Conservation (phyloP, 768 basidiomycete genomes). For the Hebeloma cylindrosporum region DNA sequence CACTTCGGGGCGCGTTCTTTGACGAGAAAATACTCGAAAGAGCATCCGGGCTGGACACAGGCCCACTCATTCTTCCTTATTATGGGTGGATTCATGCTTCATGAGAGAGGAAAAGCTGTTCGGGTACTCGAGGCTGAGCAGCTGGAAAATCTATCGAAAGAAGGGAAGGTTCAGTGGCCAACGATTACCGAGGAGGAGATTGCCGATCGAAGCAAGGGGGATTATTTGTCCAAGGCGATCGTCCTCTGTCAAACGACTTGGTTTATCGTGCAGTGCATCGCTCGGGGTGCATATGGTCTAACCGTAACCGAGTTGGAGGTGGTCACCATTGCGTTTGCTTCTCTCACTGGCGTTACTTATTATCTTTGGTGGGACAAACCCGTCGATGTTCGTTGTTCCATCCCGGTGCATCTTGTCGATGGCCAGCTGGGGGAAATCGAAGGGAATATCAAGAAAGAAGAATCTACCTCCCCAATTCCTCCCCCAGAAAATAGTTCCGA, state of each 20-base stretch:
- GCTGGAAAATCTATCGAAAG: slow-evolving; percentile 1
- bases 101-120: slow-evolving; percentile 3
- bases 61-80: slow-evolving; percentile 14
- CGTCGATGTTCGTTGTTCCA: slow-evolving; percentile 11
- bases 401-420: slow-evolving; percentile 5
- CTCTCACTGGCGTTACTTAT: slow-evolving; percentile 14
- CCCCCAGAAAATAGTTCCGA: no score
- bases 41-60: slow-evolving; percentile 15
- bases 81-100: slow-evolving; percentile 22
- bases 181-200: slow-evolving; percentile 11
- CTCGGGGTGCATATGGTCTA: slow-evolving; percentile 12
- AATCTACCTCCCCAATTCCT: no score
- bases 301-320: slow-evolving; percentile 19
- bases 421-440: no score
- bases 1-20: slow-evolving; percentile 18
- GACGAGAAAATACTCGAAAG: background rate
- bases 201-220: slow-evolving; percentile 17
- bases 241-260: slow-evolving; percentile 18
- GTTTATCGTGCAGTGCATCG: slow-evolving; percentile 19
- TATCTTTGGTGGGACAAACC: slow-evolving; percentile 21
- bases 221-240: slow-evolving; percentile 16
- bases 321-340: slow-evolving; percentile 15
- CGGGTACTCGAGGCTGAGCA: slow-evolving; percentile 2
- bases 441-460: no score
- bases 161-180: background rate